A percentile compares a stretch with the other conserved stretches of the same genome.
These are phyloP conservation scores for Botrytis medusae DNA, from an alignment of 2,329 filamentous ascomycete genomes.

Conservation along the genomic window DNA sequence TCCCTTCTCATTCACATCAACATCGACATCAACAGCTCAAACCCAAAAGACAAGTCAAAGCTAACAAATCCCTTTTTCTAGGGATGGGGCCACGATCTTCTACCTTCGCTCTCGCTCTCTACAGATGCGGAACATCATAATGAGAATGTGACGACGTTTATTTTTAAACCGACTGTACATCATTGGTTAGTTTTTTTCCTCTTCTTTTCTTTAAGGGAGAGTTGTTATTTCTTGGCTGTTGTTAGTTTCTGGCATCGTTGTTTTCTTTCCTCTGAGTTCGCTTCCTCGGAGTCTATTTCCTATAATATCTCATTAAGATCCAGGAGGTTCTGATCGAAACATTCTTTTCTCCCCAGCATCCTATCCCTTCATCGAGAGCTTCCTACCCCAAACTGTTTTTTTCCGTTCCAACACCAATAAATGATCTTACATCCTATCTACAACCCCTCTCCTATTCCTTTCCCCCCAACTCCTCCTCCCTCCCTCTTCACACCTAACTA, in stretches of 20 bases:
- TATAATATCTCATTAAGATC: background rate
- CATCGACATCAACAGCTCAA: background rate
- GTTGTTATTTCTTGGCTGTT: too few species aligned
- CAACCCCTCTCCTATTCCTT: too few species aligned
- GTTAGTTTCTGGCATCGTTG: too few species aligned
- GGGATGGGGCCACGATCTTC: constrained; percentile 7
- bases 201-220: background rate
- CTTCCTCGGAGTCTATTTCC: background rate
- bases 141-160: constrained; percentile 3
- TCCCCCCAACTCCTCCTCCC: too few species aligned
- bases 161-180: background rate
- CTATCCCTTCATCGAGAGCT: background rate
- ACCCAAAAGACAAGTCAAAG: background rate
- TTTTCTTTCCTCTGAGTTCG: too few species aligned
- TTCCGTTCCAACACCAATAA: too few species aligned
- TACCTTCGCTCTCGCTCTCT: background rate
- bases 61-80: background rate
- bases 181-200: background rate
- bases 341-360: background rate
- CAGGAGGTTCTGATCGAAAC: too few species aligned
- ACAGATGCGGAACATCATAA: background rate
- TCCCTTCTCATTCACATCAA: background rate
- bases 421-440: too few species aligned
- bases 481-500: background rate
- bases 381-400: too few species aligned